A percentile compares a stretch with the other conserved stretches of the same genome.
Conservation (phyloP, 2,329 filamentous ascomycete genomes). For the Cladophialophora yegresii region DNA sequence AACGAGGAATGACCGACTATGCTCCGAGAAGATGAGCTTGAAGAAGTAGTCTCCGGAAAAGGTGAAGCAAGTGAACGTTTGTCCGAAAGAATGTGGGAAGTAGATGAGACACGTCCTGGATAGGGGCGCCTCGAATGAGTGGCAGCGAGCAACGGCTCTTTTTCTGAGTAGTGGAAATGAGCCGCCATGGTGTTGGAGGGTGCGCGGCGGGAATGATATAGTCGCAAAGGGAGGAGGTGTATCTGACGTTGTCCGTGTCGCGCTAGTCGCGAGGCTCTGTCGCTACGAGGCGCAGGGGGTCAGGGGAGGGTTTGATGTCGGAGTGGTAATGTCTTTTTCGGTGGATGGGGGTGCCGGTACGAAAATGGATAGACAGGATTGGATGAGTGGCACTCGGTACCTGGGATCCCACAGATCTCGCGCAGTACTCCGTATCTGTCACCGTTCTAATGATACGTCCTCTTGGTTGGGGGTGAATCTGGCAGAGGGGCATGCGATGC, state of each 20-base stretch:
- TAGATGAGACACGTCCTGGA: slow-evolving; percentile 12
- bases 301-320: slow-evolving; percentile 7
- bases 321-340: background rate
- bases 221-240: slow-evolving; percentile 10
- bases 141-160: slow-evolving; percentile 22
- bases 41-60: slow-evolving; percentile 8
- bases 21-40: background rate
- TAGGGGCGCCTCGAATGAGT: slow-evolving; percentile 22
- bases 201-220: slow-evolving; percentile 17
- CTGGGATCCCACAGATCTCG: background rate
- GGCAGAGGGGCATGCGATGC: background rate
- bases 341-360: background rate
- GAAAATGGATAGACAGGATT: background rate
- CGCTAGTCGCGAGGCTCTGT: slow-evolving; percentile 18
- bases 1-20: slow-evolving; percentile 10
- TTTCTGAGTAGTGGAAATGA: slow-evolving; percentile 17
- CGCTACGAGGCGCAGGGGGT: slow-evolving; percentile 8
- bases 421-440: background rate
- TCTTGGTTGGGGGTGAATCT: background rate
- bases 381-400: background rate
- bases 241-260: slow-evolving; percentile 22
- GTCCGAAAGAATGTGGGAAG: slow-evolving; percentile 17
- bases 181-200: slow-evolving; percentile 20
- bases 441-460: background rate
- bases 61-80: slow-evolving; percentile 7